Base-by-base conservation (phyloP, 148 eudicot species). In the Chenopodium quinoa region DNA sequence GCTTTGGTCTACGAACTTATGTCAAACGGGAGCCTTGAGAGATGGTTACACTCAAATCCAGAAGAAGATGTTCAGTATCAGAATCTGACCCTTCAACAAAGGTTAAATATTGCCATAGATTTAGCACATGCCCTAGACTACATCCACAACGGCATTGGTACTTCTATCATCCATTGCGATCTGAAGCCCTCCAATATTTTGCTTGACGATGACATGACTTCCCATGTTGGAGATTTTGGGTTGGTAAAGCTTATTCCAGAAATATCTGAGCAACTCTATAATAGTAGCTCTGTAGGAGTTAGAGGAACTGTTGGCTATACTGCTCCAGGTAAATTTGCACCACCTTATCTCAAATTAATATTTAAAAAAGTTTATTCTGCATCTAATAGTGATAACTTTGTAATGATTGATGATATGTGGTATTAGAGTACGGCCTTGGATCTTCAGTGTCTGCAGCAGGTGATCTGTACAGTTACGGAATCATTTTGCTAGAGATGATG, bases 1-100 rank as follows among this genome's bases (percentile, higher is more conserved):
- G 82, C 82, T 8, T 58, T 83, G 22, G 75, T 78, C 32, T 83
- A 83, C 54, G 85, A 83, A 14, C 74, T 73, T 75, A 83, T 83
- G 85, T 25, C 82, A 31, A 83, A 74, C 7, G 75, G 78, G 12
- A 78, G 69, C 50, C 85, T 83, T 23, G 85, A 83, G 13, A 74
- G 29, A 4, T 83, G 85, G 85, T 52, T 83, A 19, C 54, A 83
- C 47, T n/a, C 78, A 27, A 48, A 64, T 25, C 7, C 46, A 4
- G 44, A 75, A 27, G 46, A 29, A n/a, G 74, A 48, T 17, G 65
- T 52, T 31, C 79, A 75, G 5, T 2, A 22, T n/a, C 64, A 5
- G 17, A 75, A 46, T 27, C 68, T 83, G 17, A 80, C 34, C 75
- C 79, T 86, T 89, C 81, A 82, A 32, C 77, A 81, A 44, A 79